Conservation (phyloP, 257 asterid species). For the Nicotiana tomentosiformis region DNA sequence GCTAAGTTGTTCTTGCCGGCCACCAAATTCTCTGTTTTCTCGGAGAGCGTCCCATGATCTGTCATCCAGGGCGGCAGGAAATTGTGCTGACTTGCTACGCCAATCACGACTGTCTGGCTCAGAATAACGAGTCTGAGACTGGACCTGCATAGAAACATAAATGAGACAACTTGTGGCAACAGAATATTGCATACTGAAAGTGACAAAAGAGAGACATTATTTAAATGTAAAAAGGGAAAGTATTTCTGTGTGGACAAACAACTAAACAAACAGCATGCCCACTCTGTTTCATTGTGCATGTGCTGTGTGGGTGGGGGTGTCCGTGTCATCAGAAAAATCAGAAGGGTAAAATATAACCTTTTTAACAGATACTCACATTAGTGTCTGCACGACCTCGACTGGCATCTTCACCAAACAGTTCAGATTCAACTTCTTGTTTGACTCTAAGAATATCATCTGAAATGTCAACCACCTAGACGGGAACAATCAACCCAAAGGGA, state of each 20-base stretch:
- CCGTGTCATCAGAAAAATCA: background rate
- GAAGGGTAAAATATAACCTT: background rate
- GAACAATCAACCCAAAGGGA: slow-evolving; percentile 7
- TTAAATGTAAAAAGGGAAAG: background rate
- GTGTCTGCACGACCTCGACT: slow-evolving; percentile 65
- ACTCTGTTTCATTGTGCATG: background rate
- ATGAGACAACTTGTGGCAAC: background rate
- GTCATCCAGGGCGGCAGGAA: slow-evolving; percentile 35
- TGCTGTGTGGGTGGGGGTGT: background rate
- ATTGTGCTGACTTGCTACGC: slow-evolving; percentile 43
- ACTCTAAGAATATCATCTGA: slow-evolving; percentile 64
- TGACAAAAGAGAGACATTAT: background rate
- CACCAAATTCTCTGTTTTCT: slow-evolving; percentile 22
- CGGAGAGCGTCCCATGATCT: slow-evolving; percentile 38
- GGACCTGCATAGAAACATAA: slow-evolving; percentile 19
- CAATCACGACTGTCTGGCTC: slow-evolving; percentile 60
- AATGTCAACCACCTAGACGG: slow-evolving; percentile 44
- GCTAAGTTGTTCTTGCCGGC: slow-evolving; percentile 21
- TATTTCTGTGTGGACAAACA: background rate
- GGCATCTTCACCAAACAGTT: slow-evolving; percentile 63
- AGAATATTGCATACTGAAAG: background rate
- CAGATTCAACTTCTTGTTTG: slow-evolving; percentile 81
- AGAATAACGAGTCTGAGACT: slow-evolving; percentile 46
- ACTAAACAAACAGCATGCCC: background rate
- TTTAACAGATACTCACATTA: slow-evolving; percentile 41